A percentile compares a stretch with the other conserved stretches of the same genome.
phyloP scores from a whole-genome alignment of 768 basidiomycete species.

The Solioccasus polychromus region DNA sequence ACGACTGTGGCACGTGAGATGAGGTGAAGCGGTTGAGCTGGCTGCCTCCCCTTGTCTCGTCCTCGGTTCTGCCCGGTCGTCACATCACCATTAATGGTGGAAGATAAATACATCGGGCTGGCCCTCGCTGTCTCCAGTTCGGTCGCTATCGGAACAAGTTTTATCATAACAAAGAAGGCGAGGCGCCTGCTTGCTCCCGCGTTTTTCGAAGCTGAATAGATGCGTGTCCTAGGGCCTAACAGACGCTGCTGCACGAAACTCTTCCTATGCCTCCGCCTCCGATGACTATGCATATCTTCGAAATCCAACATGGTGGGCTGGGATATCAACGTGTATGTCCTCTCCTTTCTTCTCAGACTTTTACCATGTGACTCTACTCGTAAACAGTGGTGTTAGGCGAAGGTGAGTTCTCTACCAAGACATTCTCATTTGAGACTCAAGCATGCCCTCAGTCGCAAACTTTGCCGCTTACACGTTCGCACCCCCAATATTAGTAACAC shows the following conservation, averaged over 20 bases:
- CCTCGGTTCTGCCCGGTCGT: no score
- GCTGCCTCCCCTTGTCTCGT: no score
- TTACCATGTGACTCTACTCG: conserved; percentile 7
- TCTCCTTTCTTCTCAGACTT: not conserved
- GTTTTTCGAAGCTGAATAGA: conserved; percentile 14
- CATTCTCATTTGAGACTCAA: conserved; percentile 1
- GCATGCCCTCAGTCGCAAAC: conserved; percentile 59
- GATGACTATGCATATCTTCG: conserved; percentile 84
- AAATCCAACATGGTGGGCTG: conserved; percentile 97
- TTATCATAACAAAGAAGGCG: conserved; percentile 99
- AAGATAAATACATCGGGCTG: conserved; percentile 96
- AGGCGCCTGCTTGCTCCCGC: conserved; percentile 5
- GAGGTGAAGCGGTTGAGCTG: not conserved
- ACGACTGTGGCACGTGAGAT: conserved; percentile 18
- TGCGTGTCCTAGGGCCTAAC: conserved; percentile 69
- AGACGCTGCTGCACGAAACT: conserved; percentile 65
- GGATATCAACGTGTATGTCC: conserved; percentile 83
- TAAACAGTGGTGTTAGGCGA: conserved; percentile 90
- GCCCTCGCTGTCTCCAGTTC: conserved; percentile 83
- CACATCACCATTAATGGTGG: conserved; percentile 51
- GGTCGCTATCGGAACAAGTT: conserved; percentile 89
- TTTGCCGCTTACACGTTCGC: conserved; percentile 98
- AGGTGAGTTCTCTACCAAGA: conserved; percentile 45
- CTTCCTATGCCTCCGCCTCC: conserved; percentile 56
- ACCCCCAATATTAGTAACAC: conserved; percentile 96